Base-by-base conservation (phyloP, 176 grass and related monocot genomes). In the Rhipidocladum racemiflorum region DNA sequence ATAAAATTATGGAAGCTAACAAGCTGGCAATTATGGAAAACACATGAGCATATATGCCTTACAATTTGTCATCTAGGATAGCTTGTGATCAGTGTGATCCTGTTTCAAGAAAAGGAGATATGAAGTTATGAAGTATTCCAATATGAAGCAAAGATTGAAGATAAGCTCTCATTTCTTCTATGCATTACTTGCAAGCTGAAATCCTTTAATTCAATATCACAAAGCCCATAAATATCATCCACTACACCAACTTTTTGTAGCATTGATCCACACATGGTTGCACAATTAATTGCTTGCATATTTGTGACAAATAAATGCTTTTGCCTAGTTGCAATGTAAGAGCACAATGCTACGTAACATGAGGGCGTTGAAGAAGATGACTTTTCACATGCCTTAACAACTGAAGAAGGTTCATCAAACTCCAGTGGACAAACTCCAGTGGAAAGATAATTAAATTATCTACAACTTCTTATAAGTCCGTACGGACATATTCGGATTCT, bases 301-400 rank as follows among this genome's bases (percentile, higher is more conserved):
- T 98, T 98, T 84, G 95, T 98, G 78, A 98, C 93, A 70, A 98
- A 78, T 83, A 98, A 91, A 55, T 98, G 95, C 68, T 95, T 98
- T 74, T 98, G 90, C 46, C 90, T 90, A 74, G 90, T 84, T 86
- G 82, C 85, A 75, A 95, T 91, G 34, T 98, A 98, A 75, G 88
- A 81, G 66, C 86, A 82, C 76, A 95, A 86, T 54, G 90, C 74
- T 78, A 74, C 32, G 9, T 92, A 98, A 66, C 95, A 98, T 65
- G 84, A 65, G 15, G 81, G 67, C 13, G 77, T 87, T 42, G 95
- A 80, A 68, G 88, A 82, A 69, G 92, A 81, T 48, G 65, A 54
- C 59, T 91, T 92, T 82, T 71, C 64, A 84, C 95, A 98, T 72
- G 86, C 92, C 86, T 98, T 93, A 40, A 83, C 78, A 9, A 98